These are phyloP conservation scores for Ceratonia siliqua DNA, from an alignment of 306 rosid species.

Conservation along the genomic window DNA sequence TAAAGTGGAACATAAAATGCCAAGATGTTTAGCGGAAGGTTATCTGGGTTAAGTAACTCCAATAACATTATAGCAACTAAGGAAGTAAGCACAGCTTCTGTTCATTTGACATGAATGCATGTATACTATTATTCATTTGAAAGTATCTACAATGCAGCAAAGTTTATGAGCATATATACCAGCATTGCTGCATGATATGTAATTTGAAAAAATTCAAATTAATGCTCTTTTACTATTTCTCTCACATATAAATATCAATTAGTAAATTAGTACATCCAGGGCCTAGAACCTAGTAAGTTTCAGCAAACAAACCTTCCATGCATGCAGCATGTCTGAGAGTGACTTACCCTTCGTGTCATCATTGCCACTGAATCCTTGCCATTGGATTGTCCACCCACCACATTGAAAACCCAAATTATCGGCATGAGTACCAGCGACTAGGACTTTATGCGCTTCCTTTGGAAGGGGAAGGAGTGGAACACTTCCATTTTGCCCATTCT, in stretches of 20 bases:
- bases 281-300: no score
- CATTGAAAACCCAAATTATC: conserved; percentile 98
- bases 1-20: not conserved
- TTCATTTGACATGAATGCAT: not conserved
- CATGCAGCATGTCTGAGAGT: conserved; percentile 24
- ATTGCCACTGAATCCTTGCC: conserved; percentile 95
- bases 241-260: not conserved
- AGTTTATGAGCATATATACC: not conserved
- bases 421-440: conserved; percentile 87
- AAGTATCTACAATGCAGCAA: conserved; percentile 4
- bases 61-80: not conserved
- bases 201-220: not conserved
- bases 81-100: not conserved
- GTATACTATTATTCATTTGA: not conserved
- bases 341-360: conserved; percentile 70
- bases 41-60: not conserved
- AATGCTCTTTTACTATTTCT: not conserved
- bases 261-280: not conserved
- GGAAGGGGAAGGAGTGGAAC: conserved; percentile 80
- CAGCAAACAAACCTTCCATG: no score
- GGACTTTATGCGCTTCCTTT: conserved; percentile 64
- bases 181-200: not conserved
- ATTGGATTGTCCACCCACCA: conserved; percentile 96
- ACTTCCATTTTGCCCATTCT: conserved; percentile 79
- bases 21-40: not conserved